Base-by-base conservation (phyloP, 2,329 filamentous ascomycete genomes). In the Hypoxylon sp. region DNA sequence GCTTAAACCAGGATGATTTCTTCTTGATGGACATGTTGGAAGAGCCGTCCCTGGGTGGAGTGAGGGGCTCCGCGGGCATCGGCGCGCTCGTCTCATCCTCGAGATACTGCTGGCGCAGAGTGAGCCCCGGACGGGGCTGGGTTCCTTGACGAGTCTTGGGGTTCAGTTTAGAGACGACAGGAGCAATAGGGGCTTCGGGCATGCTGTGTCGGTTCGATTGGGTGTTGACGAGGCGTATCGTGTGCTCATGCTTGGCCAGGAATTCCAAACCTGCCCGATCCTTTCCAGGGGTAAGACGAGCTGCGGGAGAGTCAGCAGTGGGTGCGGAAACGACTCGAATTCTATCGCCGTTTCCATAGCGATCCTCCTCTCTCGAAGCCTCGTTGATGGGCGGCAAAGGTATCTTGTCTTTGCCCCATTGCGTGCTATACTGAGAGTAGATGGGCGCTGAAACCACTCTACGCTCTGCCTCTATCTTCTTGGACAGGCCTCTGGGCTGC, bases 191-290 rank as follows among this genome's bases (percentile, higher is more conserved):
- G 1, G 70, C 66, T 24, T 73, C 69, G 1, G 74, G 68, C 2
- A 72, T 70, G 41, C 68, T 73, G n/a, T 66, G 62, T 2, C 60
- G 53, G 6, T 69, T 70, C 1, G 74, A 74, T 3, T 81, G 79
- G 2, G 82, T 82, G 55, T 79, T 73, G n/a, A 85, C 83, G 4
- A 85, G 70, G 4, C 82, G 80, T 65, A 85, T 85, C 0, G 81
- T 84, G 46, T 81, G 77, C 54, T 81, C 78, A 2, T 77, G 76
- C 26, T 72, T 75, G 45, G 76, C 74, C 6, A 84, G 69, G 62
- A 79, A 81, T 21, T 80, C 76, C 5, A 83, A 65, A 10, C 74
- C 75, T 11, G 66, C 71, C 35, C 71, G 70, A n/a, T 77, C 76
- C 38, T 69, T 63, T 38, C 58, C 57, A 15, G 55, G 42, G 43